Evolutionary conservation across 441 rosid genomes (phyloP), one percentile per base, ranked within the genome.

Genomic region (Corymbia calophylla): DNA sequence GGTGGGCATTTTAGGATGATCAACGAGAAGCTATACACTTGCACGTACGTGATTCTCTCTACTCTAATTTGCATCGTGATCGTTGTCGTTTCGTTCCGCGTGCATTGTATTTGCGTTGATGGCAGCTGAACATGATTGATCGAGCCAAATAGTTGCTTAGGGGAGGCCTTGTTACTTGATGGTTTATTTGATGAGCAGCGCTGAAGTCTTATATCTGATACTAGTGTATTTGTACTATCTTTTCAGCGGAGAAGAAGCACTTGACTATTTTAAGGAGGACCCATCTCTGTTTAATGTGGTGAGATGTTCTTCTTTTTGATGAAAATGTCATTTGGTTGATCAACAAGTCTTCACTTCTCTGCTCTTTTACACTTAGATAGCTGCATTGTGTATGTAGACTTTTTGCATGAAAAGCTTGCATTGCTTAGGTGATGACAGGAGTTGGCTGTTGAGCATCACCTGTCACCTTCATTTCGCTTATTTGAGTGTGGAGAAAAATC

Each of bases 1-100:
- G 99, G 98, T 29, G 99, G 99, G 0, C 97, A 97, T 91, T 97
- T 97, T 87, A 94, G 99, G 93, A 96, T 97, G 98, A 92, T 97
- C 73, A 97, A 97, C 90, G 99, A 97, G 93, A 97, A 95, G 92
- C 97, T 97, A 54, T 97, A 97, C 92, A 97, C 98, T 92, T 96
- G 99, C 98, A 95, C 97, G 99, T 97, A 94, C 88, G 90, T 68
- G 56, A 70, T 87, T 62, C 60, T 56, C 80, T 14, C 31, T 39
- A 27, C 48, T 64, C 21, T 39, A n/a, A 77, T 44, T 23, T 39
- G 51, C 44, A 23, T 44, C 12, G 17, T 77, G 84, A 73, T 39
- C 27, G 16, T 39, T 6, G 84, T 12, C 51, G 51, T 12, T 44
- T 77, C 48, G 84, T 44, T 44, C 23, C 23, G 2, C 2, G 84